Evolutionary conservation across 768 basidiomycete species (phyloP), one percentile per base, ranked within the genome.

Genomic region (Omphalotus guepiniiformis): DNA sequence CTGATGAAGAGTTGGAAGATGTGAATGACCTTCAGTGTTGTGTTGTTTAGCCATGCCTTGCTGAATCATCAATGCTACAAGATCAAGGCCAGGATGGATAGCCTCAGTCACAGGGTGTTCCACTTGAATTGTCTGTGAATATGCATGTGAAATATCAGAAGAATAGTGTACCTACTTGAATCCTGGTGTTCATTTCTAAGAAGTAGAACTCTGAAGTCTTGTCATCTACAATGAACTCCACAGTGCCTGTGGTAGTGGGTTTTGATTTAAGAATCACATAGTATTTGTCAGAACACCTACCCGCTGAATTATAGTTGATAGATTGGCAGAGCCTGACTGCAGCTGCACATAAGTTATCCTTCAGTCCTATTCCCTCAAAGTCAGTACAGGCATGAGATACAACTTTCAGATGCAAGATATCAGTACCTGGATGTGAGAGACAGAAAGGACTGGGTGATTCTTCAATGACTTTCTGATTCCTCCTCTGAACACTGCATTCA

Each of bases 391-490:
- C 16, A 27, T 26, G 12, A n/a, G 1, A 25, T 22, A 11, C 27
- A 32, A 32, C 9, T 9, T 32, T n/a, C n/a, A 9, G 30, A 9
- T 32, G 30, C 9, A 32, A n/a, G 9, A 3, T 19, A 22, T 5
- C 54, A 66, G 25, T 51, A 76, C 81, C 76, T 25, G 73, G 69
- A 58, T 71, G 65, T 2, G 55, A 44, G 1, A 59, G 43, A 32
- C 80, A 67, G 55, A 82, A 84, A 1, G 83, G 80, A 53, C 80
- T 82, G 0, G 81, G 80, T 3, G 76, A 72, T 55, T 87, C 85
- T 53, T 88, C 85, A 19, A 88, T 76, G 2, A 88, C 73, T 58
- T 88, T 88, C 59, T 88, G 85, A 53, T 85, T 80, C 25, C 84
- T 64, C 25, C 85, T 67, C 55, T 88, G 85, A 7, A 83, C 62